Evolutionary conservation across 2,329 filamentous ascomycete species (phyloP), one percentile per base, ranked within the genome.

Genomic region (Talaromyces sp.): DNA sequence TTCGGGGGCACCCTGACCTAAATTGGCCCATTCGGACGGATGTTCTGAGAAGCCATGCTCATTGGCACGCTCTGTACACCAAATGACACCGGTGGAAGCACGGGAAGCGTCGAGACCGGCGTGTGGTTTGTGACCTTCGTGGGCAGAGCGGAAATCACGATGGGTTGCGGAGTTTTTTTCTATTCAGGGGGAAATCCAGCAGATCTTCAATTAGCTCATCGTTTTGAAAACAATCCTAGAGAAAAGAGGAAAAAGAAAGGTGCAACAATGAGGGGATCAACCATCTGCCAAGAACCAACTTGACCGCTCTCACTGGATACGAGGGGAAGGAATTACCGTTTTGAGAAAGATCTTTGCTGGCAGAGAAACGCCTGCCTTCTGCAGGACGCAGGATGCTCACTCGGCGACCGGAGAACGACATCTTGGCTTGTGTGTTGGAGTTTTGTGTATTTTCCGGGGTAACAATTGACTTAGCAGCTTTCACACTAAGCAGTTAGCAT

Each of bases 1-100:
- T 73, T 97, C 91, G 43, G 92, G 92, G 15, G 92, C 92, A 65
- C 92, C 92, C 77, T 97, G 93, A 33, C 93, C 93, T 55, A 97
- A 80, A 72, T 97, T 97, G 60, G 93, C 91, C 93, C 93, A 97
- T 63, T 81, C 76, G 2, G 88, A 82, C 10, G 91, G 92, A 64
- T 92, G 81, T 3, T 97, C 92, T 53, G 85, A 78, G 78, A 88
- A 97, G 66, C 93, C 93, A 76, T 93, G 89, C 75, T 97, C 91
- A 71, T 86, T 84, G 56, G 92, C 92, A 66, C 90, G 87, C 58
- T 78, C 76, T 36, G 75, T 78, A 57, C 73, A 75, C 93, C 93
- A 97, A 63, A 97, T 89, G 3, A 97, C 93, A 75, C 93, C 93
- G 13, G 93, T 97, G 15, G 89, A 95, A 45, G 91, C 89, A 73